Percentiles rank a stretch among this genome's conserved stretches.
Evolutionary conservation across 2,329 filamentous ascomycete species (phyloP).

Genomic region (Phialocephala subalpina): DNA sequence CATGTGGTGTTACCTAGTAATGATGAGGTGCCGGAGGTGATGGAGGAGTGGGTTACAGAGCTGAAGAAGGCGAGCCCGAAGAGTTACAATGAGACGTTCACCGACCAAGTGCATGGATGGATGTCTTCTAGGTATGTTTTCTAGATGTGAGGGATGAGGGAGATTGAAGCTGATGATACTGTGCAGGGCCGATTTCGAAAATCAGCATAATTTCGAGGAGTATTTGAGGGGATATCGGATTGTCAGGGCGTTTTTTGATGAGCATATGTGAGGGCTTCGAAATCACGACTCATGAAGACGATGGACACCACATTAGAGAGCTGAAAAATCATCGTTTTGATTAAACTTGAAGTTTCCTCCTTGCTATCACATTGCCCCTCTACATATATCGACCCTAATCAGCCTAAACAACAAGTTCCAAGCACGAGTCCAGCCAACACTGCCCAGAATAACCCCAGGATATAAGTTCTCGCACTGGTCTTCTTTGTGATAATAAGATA

Average conservation of each 20-base stretch:
- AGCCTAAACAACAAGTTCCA: not conserved
- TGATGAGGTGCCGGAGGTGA: conserved; percentile 59
- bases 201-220: conserved; percentile 65
- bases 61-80: conserved; percentile 48
- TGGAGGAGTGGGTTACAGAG: conserved; percentile 46
- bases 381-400: not conserved
- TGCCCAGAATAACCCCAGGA: not conserved
- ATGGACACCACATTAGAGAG: not conserved
- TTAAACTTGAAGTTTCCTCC: not conserved
- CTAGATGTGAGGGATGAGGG: not conserved
- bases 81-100: conserved; percentile 71
- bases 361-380: not conserved
- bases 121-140: conserved; percentile 67
- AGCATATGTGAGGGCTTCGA: conserved; percentile 47
- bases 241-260: conserved; percentile 63
- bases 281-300: not conserved
- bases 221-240: conserved; percentile 68
- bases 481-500: not conserved
- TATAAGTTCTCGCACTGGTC: not conserved
- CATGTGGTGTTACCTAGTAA: conserved; percentile 69
- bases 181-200: conserved; percentile 56
- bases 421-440: not conserved
- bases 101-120: conserved; percentile 75
- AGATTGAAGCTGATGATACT: not conserved
- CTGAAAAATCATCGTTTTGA: not conserved